A percentile compares a stretch with the other conserved stretches of the same genome.
phyloP scores from a whole-genome alignment of 2,329 filamentous ascomycete genomes.

The Fusarium solani-melongenae region DNA sequence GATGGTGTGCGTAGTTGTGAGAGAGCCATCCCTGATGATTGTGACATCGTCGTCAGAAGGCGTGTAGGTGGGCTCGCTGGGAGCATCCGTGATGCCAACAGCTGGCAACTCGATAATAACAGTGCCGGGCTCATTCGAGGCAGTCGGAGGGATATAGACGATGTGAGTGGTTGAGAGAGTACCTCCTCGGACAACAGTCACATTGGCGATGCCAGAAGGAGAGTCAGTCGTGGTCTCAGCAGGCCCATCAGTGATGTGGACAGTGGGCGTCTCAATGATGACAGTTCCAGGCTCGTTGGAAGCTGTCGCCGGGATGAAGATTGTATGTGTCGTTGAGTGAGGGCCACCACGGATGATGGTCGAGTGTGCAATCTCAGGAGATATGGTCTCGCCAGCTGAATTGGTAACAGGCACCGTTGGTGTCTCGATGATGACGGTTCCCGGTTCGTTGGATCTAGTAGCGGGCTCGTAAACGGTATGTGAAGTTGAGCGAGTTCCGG shows the following conservation, averaged over 20 bases:
- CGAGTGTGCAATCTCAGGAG: neutral
- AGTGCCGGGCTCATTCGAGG: constrained; percentile 8
- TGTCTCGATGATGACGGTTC: constrained; percentile 14
- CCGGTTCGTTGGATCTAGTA: neutral
- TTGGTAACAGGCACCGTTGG: neutral
- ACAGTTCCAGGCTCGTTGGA: constrained; percentile 7
- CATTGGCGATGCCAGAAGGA: neutral
- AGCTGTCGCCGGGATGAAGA: neutral
- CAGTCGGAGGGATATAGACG: constrained; percentile 11
- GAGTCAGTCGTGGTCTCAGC: neutral
- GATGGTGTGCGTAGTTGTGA: constrained; percentile 7
- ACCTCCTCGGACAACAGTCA: constrained; percentile 8
- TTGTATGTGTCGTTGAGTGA: neutral
- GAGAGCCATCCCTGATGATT: constrained; percentile 4
- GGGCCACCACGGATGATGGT: constrained; percentile 12
- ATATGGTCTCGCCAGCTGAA: neutral
- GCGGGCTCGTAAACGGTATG: neutral
- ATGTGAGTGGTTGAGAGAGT: constrained; percentile 7
- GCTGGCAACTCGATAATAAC: constrained; percentile 15
- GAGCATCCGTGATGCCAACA: neutral
- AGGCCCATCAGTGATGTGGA: neutral
- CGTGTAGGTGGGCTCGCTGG: neutral
- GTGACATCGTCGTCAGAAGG: neutral
- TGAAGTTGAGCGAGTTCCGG: neutral
- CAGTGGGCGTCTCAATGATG: constrained; percentile 12